A percentile compares a stretch with the other conserved stretches of the same genome.
These are phyloP conservation scores for Neurospora tetrasperma DNA, from an alignment of 495 filamentous ascomycete species.

Conservation along the genomic window DNA sequence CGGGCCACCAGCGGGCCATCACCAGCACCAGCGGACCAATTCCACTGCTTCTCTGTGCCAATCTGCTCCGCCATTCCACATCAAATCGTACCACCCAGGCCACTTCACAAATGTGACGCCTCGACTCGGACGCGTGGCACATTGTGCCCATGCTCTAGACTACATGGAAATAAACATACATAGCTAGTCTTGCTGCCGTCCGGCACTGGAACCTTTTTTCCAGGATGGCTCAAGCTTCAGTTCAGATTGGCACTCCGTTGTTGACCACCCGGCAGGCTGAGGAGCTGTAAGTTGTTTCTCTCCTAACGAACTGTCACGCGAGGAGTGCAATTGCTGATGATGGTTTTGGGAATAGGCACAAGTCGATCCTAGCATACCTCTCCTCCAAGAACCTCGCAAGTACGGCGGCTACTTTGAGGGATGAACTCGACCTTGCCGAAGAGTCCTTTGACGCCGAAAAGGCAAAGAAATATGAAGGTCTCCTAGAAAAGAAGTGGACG, in stretches of 20 bases:
- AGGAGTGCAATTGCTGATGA: background rate
- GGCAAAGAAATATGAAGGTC: slow-evolving; percentile 71
- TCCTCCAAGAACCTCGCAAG: slow-evolving; percentile 51
- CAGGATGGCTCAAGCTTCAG: background rate
- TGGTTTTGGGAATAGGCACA: slow-evolving; percentile 48
- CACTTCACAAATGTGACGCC: background rate
- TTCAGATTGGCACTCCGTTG: background rate
- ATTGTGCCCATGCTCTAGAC: background rate
- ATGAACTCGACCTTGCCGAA: slow-evolving; percentile 50
- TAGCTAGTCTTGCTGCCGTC: background rate
- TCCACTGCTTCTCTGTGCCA: background rate
- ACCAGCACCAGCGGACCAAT: background rate
- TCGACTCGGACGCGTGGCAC: background rate
- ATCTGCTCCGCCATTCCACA: background rate
- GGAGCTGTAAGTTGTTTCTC: slow-evolving; percentile 55
- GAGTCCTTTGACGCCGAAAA: slow-evolving; percentile 60
- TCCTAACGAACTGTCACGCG: no score
- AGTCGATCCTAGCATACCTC: slow-evolving; percentile 79
- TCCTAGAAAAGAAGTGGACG: slow-evolving; percentile 91
- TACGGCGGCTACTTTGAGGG: slow-evolving; percentile 52
- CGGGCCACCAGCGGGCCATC: background rate
- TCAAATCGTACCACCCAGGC: background rate
- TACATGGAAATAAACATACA: background rate
- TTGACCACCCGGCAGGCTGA: slow-evolving; percentile 68
- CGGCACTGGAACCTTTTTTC: background rate